A percentile compares a stretch with the other conserved stretches of the same genome.
These are phyloP conservation scores for Populus davidiana DNA, from an alignment of 345 rosid genomes.

Conservation along the genomic window DNA sequence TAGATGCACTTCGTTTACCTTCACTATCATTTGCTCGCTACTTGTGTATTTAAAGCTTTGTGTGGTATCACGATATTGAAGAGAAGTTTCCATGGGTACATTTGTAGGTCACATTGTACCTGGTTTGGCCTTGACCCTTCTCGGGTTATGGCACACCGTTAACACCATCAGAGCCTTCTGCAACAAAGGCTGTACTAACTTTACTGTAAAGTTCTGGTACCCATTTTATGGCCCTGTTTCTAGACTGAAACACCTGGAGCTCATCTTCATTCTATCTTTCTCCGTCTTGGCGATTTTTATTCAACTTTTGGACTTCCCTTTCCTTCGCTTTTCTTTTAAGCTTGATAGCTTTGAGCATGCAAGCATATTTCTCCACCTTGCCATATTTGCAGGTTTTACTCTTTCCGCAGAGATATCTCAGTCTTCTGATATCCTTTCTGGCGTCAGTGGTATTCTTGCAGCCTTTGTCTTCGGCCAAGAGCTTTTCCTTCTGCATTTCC, in stretches of 20 bases:
- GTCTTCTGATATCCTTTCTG: slow-evolving; percentile 44
- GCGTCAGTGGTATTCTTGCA: slow-evolving; percentile 54
- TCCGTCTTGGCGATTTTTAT: slow-evolving; percentile 52
- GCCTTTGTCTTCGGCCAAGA: slow-evolving; percentile 72
- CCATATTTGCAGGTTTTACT: slow-evolving; percentile 62
- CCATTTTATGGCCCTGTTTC: slow-evolving; percentile 41
- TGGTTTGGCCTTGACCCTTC: slow-evolving; percentile 60
- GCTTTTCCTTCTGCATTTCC: slow-evolving; percentile 82
- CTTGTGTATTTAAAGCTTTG: slow-evolving; percentile 32
- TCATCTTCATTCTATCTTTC: slow-evolving; percentile 48
- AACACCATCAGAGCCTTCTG: slow-evolving; percentile 62
- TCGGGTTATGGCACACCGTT: slow-evolving; percentile 78
- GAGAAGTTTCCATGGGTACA: slow-evolving; percentile 50
- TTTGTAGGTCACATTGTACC: slow-evolving; percentile 72
- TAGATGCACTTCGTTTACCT: slow-evolving; percentile 7
- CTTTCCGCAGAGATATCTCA: slow-evolving; percentile 52
- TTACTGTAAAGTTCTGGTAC: slow-evolving; percentile 52
- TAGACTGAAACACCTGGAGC: slow-evolving; percentile 54
- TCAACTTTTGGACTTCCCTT: slow-evolving; percentile 59
- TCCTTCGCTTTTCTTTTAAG: slow-evolving; percentile 43
- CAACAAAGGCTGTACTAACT: slow-evolving; percentile 47
- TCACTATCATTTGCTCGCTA: background rate
- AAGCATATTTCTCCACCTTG: slow-evolving; percentile 79
- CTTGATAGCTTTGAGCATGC: slow-evolving; percentile 80
- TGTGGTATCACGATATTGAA: background rate